Conservation (phyloP, 805 yeast genomes). For the Myxozyma neotropica region DNA sequence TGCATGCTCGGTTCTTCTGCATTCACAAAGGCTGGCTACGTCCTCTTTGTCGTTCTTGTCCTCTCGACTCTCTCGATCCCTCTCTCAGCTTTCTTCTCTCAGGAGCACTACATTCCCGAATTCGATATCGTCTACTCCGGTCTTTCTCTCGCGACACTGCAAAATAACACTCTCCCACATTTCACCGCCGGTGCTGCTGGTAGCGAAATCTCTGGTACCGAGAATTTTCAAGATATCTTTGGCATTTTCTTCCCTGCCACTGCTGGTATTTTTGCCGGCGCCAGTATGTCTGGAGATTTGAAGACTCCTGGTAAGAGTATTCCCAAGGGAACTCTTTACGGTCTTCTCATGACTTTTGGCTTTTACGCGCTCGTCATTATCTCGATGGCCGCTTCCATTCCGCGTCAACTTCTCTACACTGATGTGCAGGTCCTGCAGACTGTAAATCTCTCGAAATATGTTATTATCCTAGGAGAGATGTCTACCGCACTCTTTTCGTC, state of each 20-base stretch:
- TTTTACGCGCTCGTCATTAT: conserved; percentile 80
- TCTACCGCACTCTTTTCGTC: conserved; percentile 90
- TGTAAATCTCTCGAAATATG: conserved; percentile 64
- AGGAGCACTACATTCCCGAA: conserved; percentile 61
- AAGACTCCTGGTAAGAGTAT: conserved; percentile 83
- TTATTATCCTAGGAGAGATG: conserved; percentile 85
- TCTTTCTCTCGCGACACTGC: conserved; percentile 65
- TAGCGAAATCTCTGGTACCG: conserved; percentile 56
- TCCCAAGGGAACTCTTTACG: conserved; percentile 91
- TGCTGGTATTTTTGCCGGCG: conserved; percentile 98
- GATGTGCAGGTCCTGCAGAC: conserved; percentile 89
- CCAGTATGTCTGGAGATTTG: conserved; percentile 96
- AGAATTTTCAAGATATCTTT: conserved; percentile 81
- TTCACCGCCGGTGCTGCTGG: conserved; percentile 95
- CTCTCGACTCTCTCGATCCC: conserved; percentile 82
- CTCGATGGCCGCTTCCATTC: conserved; percentile 76
- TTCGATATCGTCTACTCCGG: conserved; percentile 54
- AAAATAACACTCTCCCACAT: conserved; percentile 69
- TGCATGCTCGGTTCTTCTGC: conserved; percentile 79
- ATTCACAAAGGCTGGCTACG: conserved; percentile 80
- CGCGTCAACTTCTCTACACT: conserved; percentile 71
- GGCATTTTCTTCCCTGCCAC: conserved; percentile 98
- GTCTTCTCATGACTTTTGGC: conserved; percentile 72
- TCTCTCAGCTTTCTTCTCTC: conserved; percentile 65
- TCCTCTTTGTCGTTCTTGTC: conserved; percentile 66